phyloP scores from a whole-genome alignment of 345 rosid species.

The Syzygium grande region DNA sequence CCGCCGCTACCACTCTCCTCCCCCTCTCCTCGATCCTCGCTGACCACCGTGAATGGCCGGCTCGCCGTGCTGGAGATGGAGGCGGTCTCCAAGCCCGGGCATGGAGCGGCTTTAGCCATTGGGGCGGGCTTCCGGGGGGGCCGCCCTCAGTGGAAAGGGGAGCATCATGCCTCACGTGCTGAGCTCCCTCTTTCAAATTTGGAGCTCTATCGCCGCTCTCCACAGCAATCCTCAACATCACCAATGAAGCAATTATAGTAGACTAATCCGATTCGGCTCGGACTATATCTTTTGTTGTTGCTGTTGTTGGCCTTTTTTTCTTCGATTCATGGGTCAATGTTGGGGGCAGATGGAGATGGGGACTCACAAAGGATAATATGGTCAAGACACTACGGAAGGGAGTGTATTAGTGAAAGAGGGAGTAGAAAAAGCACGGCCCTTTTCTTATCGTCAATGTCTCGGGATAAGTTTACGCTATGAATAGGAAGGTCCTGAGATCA shows the following conservation, averaged over 20 bases:
- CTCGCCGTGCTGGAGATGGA: conserved; percentile 64
- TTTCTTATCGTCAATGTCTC: not conserved
- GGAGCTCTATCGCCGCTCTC: conserved; percentile 35
- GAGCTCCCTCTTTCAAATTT: conserved; percentile 45
- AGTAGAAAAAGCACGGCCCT: too few species aligned
- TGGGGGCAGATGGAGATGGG: too few species aligned
- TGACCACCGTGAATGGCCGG: conserved; percentile 21
- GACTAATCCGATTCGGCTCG: not conserved
- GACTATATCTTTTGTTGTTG: not conserved
- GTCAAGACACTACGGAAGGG: not conserved
- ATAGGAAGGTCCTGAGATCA: not conserved
- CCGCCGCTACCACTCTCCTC: conserved; percentile 60
- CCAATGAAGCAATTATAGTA: not conserved
- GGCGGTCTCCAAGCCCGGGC: conserved; percentile 70
- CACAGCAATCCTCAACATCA: not conserved
- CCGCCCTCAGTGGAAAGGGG: conserved; percentile 41
- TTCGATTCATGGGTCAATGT: too few species aligned
- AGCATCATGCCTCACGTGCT: conserved; percentile 47
- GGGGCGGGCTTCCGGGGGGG: conserved; percentile 65
- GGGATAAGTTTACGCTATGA: not conserved
- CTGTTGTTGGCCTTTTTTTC: too few species aligned
- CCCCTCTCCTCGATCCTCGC: not conserved
- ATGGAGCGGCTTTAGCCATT: conserved; percentile 36
- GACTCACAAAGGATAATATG: not conserved
- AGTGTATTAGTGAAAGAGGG: too few species aligned